A percentile compares a stretch with the other conserved stretches of the same genome.
phyloP scores from a whole-genome alignment of 1,284 basidiomycete species.

The Papiliotrema terrestris region DNA sequence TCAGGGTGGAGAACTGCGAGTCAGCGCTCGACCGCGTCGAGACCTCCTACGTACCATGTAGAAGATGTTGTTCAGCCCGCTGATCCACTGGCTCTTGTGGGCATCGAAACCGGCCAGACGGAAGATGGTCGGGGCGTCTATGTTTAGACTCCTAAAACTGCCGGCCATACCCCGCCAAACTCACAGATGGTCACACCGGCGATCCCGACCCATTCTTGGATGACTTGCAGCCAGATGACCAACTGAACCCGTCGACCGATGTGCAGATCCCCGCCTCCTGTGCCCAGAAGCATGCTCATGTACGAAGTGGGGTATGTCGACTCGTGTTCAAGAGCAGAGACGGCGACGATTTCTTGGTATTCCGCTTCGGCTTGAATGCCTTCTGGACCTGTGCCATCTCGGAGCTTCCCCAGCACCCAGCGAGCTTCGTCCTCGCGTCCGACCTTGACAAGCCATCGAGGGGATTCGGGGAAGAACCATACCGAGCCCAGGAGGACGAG shows the following conservation, averaged over 20 bases:
- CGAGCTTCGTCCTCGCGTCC: conserved; percentile 8
- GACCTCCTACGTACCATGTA: conserved; percentile 17
- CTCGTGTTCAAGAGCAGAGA: conserved; percentile 1
- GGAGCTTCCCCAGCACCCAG: conserved; percentile 4
- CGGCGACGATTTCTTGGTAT: conserved; percentile 8
- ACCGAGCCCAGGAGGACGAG: not conserved
- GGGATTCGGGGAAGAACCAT: conserved; percentile 6
- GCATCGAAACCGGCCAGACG: conserved; percentile 31
- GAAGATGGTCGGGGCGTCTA: conserved; percentile 24
- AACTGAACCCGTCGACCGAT: conserved; percentile 16
- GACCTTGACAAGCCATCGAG: conserved; percentile 20
- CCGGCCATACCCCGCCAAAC: not conserved
- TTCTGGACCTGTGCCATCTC: conserved; percentile 2
- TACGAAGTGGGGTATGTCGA: conserved; percentile 13
- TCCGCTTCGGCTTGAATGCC: conserved; percentile 5
- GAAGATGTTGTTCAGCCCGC: conserved; percentile 35
- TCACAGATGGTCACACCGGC: conserved; percentile 30
- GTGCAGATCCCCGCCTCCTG: conserved; percentile 2
- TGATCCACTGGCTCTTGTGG: conserved; percentile 36
- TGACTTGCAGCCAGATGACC: conserved; percentile 37
- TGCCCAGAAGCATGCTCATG: conserved; percentile 14
- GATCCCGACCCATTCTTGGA: conserved; percentile 39
- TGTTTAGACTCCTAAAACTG: not conserved
- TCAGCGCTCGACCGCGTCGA: not conserved
- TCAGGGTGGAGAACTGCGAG: conserved; percentile 18